phyloP scores from a whole-genome alignment of 2,329 filamentous ascomycete genomes.

The Aureobasidium namibiae region DNA sequence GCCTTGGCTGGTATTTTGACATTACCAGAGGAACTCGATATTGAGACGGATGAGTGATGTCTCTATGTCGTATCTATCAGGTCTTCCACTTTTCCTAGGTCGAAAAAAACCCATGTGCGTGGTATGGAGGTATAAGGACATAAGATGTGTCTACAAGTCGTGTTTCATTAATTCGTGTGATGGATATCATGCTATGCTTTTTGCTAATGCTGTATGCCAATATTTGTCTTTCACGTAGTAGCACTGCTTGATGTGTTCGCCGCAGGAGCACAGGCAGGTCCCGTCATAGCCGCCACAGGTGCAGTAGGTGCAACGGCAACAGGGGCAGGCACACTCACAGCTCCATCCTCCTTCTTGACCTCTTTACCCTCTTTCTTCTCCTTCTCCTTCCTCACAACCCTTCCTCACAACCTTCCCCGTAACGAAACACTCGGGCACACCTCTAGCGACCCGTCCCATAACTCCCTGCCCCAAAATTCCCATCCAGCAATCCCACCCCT shows the following conservation, averaged over 20 bases:
- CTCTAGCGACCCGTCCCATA: conserved; percentile 54
- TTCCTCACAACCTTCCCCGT: conserved; percentile 6
- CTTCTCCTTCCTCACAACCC: conserved; percentile 7
- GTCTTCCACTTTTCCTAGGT: too few species aligned
- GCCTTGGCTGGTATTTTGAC: too few species aligned
- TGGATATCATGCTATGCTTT: too few species aligned
- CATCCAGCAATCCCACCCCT: conserved; percentile 72
- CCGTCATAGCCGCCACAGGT: neutral
- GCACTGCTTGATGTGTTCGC: neutral
- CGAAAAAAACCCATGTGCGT: too few species aligned
- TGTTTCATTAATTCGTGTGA: too few species aligned
- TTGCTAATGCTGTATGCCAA: neutral
- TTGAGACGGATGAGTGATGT: too few species aligned
- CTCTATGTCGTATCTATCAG: too few species aligned
- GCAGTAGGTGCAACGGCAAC: neutral
- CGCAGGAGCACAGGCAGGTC: neutral
- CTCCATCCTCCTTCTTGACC: neutral
- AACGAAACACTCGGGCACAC: conserved; percentile 70
- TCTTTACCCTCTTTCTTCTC: too few species aligned
- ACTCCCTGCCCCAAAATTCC: conserved; percentile 43
- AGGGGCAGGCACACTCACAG: neutral
- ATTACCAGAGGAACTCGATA: too few species aligned
- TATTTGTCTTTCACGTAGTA: neutral
- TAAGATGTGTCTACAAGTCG: too few species aligned
- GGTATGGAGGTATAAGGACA: too few species aligned